phyloP scores from a whole-genome alignment of 257 asterid genomes.

The Prunella vulgaris region DNA sequence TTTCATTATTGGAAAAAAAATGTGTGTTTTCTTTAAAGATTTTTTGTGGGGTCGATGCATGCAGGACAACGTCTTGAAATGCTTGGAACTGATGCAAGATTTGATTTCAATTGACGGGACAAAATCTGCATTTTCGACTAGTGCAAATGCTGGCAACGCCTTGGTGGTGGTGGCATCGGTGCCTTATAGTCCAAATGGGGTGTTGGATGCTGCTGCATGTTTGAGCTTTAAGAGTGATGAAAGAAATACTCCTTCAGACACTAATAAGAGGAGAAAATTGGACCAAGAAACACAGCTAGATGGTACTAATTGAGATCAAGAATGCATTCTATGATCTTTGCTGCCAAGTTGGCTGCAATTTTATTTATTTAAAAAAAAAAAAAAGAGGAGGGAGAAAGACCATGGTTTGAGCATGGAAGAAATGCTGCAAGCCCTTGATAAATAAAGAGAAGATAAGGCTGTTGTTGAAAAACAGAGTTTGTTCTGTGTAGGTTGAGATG shows the following conservation, averaged over 20 bases:
- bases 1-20: background rate
- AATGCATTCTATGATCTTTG: constrained; percentile 18
- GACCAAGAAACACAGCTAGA: constrained; percentile 21
- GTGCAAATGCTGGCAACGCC: background rate
- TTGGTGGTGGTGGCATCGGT: constrained; percentile 8
- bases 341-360: constrained; percentile 15
- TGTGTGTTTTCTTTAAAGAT: background rate
- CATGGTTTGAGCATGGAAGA: background rate
- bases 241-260: constrained; percentile 32
- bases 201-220: constrained; percentile 55
- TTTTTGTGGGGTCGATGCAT: constrained; percentile 11
- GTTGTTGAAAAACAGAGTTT: constrained; percentile 4
- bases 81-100: constrained; percentile 53
- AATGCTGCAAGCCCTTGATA: constrained; percentile 4
- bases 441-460: background rate
- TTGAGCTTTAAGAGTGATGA: constrained; percentile 53
- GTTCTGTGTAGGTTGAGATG: constrained; percentile 3
- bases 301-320: constrained; percentile 23
- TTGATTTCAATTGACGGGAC: constrained; percentile 39
- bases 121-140: background rate
- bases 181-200: constrained; percentile 63
- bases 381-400: background rate
- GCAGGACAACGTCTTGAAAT: constrained; percentile 64
- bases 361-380: background rate
- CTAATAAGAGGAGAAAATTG: constrained; percentile 52